phyloP scores from a whole-genome alignment of 768 basidiomycete species.

The Sporobolomyces phaffii region DNA sequence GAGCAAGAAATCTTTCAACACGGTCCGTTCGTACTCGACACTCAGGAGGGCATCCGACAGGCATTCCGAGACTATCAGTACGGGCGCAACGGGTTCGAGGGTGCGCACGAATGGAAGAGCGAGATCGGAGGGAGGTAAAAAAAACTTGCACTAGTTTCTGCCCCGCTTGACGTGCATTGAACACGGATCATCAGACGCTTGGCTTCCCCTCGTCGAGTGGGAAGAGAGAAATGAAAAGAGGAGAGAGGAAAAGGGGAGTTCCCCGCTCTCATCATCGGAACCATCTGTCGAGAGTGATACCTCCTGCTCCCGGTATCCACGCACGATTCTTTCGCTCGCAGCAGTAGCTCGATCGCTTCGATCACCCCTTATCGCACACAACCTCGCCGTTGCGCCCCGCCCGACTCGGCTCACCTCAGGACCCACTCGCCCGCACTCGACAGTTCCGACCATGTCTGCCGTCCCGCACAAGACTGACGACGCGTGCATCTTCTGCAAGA shows the following conservation, averaged over 20 bases:
- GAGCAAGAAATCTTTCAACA: conserved; percentile 76
- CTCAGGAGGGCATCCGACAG: conserved; percentile 68
- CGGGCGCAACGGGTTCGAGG: conserved; percentile 80
- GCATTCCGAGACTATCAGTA: conserved; percentile 68
- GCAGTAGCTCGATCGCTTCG: not conserved
- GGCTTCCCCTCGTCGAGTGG: too few species aligned
- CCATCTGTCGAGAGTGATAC: not conserved
- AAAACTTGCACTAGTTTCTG: too few species aligned
- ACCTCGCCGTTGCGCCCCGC: too few species aligned
- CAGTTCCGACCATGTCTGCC: not conserved
- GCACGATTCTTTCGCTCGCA: not conserved
- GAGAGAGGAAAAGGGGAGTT: too few species aligned
- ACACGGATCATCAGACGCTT: too few species aligned
- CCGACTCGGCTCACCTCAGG: too few species aligned
- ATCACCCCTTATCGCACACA: not conserved
- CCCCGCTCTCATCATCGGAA: not conserved
- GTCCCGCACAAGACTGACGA: conserved; percentile 12
- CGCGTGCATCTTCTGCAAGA: conserved; percentile 86
- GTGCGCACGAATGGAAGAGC: conserved; percentile 75
- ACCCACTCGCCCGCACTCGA: not conserved
- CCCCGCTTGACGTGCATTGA: too few species aligned
- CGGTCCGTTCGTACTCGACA: conserved; percentile 39
- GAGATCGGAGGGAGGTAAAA: conserved; percentile 44
- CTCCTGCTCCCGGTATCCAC: too few species aligned
- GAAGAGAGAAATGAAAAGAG: too few species aligned